Base-by-base conservation (phyloP, 78 protist genomes). In the Dictyostelium brefeldianum region DNA sequence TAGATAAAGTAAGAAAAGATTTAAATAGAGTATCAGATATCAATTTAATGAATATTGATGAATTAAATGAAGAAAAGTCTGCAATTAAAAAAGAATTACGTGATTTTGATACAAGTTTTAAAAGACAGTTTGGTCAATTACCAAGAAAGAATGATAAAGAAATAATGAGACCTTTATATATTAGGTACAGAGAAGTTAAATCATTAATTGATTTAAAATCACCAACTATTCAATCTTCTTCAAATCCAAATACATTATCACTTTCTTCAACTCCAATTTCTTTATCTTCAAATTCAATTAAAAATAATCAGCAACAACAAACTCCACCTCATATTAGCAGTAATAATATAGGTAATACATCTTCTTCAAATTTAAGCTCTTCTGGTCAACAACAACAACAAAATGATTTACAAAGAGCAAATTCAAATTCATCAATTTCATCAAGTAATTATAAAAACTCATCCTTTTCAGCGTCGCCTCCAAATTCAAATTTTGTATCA, bases 161-260 rank as follows among this genome's bases (percentile, higher is more conserved):
- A 43, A 65, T 91, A 3, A 78, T 91, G 95, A 57, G 95, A 81
- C 95, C 95, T 22, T 81, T 91, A 11, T 91, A 91, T 22, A 74
- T 50, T n/a, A 59, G 95, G 46, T 91, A 91, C 36, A 57, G 95
- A 18, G 95, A 78, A 36, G 82, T 91, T 17, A 91, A 91, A 59
- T 9, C 81, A 0, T 18, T 80, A 25, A 77, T 87, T 0, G 92
- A 87, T 5, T 8, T 22, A 10, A 43, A 78, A 41, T 53, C 47
- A 25, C 54, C 59, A 22, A 14, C n/a, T 47, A 18, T 29, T 22
- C 1, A 17, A 47, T 18, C 20, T 14, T 48, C 80, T 10, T 22
- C 29, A 17, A 5, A 6, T 18, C 15, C 29, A 17, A 18, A 18
- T 12, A 3, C 54, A 4, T 43, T 62, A 47, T 74, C 80, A 7